Evolutionary conservation across 805 yeast species (phyloP), one percentile per base, ranked within the genome.

Genomic region (Suhomyces sp.): DNA sequence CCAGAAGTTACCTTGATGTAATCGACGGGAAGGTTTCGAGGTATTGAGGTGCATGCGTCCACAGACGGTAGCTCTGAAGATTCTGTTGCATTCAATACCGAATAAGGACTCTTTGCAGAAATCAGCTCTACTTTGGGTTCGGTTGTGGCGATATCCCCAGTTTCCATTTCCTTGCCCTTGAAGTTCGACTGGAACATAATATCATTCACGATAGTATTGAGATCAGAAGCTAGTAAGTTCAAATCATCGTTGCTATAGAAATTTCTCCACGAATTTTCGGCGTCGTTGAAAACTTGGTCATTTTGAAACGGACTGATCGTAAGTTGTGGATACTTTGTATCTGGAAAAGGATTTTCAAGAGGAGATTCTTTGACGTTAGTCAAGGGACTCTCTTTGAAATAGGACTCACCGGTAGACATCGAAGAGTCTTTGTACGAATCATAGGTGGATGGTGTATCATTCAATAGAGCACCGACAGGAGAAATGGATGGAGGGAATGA

Each of bases 161-260:
- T 2, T 38, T 38, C 42, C n/a, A 13, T 15, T 35, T 38, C 42
- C 13, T 38, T 24, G 7, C 46, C 46, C 2, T 47, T 46, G 24
- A 44, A 45, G 12, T 46, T 53, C 19, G 50, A 46, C 19, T 46
- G 49, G 24, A 49, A 46, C 48, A 52, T 56, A 48, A 75, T 71
- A 47, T 69, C 69, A 29, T 62, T 64, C 29, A 74, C 79, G 48
- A 75, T 63, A 54, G 74, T 72, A 57, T 73, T 75, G 47, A 75
- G 59, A 49, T 75, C 78, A 7, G 62, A 55, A 0, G 79, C 78
- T 26, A 75, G 58, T 6, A 70, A 42, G 42, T 73, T 61, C 46
- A 75, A 62, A 51, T 74, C 79, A n/a, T 65, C 64, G 24, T 57
- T 63, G 49, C 63, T 60, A 48, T 58, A 65, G 3, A 46, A 22